These are phyloP conservation scores for Talaromyces ruber DNA, from an alignment of 495 filamentous ascomycete genomes.

Conservation along the genomic window DNA sequence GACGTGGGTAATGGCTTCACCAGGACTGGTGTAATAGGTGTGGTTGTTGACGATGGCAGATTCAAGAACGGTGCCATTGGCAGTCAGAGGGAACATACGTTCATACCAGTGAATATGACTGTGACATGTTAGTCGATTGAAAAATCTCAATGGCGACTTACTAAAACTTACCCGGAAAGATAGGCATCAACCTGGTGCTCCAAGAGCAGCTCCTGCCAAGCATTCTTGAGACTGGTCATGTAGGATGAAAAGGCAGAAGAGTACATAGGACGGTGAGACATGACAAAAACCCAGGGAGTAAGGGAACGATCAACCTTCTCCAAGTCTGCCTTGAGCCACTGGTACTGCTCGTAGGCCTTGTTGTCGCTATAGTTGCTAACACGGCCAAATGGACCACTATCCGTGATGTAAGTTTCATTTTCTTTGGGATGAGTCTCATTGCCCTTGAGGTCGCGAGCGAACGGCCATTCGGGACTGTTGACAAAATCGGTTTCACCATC, in stretches of 20 bases:
- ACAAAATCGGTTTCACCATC: slow-evolving; percentile 44
- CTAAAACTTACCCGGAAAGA: not conserved
- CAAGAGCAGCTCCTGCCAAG: slow-evolving; percentile 47
- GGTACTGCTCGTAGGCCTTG: slow-evolving; percentile 37
- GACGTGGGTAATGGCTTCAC: slow-evolving; percentile 40
- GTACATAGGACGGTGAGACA: slow-evolving; percentile 53
- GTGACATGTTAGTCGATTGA: not conserved
- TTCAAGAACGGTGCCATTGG: slow-evolving; percentile 27
- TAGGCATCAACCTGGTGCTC: slow-evolving; percentile 47
- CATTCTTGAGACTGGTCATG: slow-evolving; percentile 30
- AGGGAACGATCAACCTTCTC: slow-evolving; percentile 35
- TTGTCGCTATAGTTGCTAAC: slow-evolving; percentile 31
- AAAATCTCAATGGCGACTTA: not conserved
- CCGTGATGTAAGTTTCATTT: slow-evolving; percentile 35
- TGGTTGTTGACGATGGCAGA: slow-evolving; percentile 29
- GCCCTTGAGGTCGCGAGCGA: slow-evolving; percentile 26
- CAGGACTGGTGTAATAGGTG: slow-evolving; percentile 31
- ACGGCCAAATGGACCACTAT: slow-evolving; percentile 41
- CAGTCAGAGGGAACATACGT: slow-evolving; percentile 29
- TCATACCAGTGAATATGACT: slow-evolving; percentile 52
- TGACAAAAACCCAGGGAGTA: slow-evolving; percentile 49
- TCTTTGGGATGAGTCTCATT: slow-evolving; percentile 30
- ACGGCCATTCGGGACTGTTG: slow-evolving; percentile 32
- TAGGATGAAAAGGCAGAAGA: slow-evolving; percentile 29
- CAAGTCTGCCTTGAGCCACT: slow-evolving; percentile 40